Conservation (phyloP, 192 early-diverging fungal genomes). For the Coemansia sp. region DNA sequence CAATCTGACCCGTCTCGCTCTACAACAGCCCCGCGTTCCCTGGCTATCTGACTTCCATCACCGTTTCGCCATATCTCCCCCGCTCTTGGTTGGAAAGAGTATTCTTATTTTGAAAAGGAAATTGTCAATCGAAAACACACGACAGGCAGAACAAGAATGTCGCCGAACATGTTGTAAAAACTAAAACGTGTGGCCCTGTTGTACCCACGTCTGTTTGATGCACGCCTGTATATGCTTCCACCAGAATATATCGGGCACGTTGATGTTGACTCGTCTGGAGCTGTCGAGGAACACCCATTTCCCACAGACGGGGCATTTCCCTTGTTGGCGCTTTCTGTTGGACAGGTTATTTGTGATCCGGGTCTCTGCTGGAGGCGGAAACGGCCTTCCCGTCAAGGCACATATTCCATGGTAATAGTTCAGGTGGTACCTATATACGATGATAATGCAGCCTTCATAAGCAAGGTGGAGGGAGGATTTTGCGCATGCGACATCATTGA, state of each 20-base stretch:
- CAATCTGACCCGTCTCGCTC: neutral
- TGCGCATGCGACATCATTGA: neutral
- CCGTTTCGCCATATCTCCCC: neutral
- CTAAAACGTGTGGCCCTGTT: constrained; percentile 1
- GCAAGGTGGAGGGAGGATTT: neutral
- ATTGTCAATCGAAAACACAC: neutral
- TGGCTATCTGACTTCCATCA: no score
- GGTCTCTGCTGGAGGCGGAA: constrained; percentile 31
- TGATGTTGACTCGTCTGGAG: constrained; percentile 36
- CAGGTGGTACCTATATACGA: constrained; percentile 56
- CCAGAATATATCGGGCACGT: constrained; percentile 57
- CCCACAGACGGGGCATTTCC: constrained; percentile 47
- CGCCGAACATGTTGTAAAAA: neutral
- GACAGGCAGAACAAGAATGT: no score
- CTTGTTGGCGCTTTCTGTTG: constrained; percentile 29
- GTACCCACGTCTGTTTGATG: constrained; percentile 39
- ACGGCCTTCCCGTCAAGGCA: constrained; percentile 49
- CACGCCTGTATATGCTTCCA: constrained; percentile 58
- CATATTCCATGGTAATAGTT: constrained; percentile 58
- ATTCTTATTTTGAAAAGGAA: neutral
- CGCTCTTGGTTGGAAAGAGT: neutral
- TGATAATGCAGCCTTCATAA: neutral
- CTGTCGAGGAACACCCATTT: constrained; percentile 49
- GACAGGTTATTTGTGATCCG: constrained; percentile 6
- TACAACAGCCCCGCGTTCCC: neutral